These are phyloP conservation scores for Chloranthus sessilifolius DNA, from an alignment of 164 flowering plant genomes.

Conservation along the genomic window DNA sequence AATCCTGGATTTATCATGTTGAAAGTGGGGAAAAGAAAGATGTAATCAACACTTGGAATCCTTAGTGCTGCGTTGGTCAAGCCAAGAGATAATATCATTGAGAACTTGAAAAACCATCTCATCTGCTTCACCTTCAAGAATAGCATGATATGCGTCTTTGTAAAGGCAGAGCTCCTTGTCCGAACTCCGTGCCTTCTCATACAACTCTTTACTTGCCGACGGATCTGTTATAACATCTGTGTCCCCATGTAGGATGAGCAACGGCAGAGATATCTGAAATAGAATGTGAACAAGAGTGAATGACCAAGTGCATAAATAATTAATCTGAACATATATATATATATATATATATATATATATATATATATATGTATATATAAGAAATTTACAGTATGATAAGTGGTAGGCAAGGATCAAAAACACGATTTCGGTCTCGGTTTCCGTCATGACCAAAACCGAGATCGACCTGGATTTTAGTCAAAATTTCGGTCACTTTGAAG, in stretches of 20 bases:
- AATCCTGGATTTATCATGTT: too few species aligned
- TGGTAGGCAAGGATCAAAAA: too few species aligned
- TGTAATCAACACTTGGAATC: not conserved
- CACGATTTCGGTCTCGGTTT: too few species aligned
- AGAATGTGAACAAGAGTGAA: too few species aligned
- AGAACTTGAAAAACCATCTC: conserved; percentile 57
- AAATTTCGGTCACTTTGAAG: too few species aligned
- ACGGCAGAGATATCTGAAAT: conserved; percentile 78
- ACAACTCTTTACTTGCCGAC: conserved; percentile 83
- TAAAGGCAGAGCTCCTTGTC: conserved; percentile 77
- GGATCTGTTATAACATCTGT: conserved; percentile 84
- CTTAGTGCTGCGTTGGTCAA: conserved; percentile 38
- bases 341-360: too few species aligned
- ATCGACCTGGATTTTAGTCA: too few species aligned
- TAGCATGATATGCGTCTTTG: conserved; percentile 65
- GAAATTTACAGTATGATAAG: too few species aligned
- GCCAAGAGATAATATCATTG: conserved; percentile 76
- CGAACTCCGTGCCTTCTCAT: conserved; percentile 65
- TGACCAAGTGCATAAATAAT: too few species aligned
- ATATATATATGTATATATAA: too few species aligned
- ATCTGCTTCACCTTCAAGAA: conserved; percentile 94
- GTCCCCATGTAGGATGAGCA: conserved; percentile 85
- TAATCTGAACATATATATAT: too few species aligned
- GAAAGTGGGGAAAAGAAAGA: not conserved
- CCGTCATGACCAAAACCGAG: too few species aligned